Base-by-base conservation (phyloP, 148 eudicot species). In the Limonium bicolor region DNA sequence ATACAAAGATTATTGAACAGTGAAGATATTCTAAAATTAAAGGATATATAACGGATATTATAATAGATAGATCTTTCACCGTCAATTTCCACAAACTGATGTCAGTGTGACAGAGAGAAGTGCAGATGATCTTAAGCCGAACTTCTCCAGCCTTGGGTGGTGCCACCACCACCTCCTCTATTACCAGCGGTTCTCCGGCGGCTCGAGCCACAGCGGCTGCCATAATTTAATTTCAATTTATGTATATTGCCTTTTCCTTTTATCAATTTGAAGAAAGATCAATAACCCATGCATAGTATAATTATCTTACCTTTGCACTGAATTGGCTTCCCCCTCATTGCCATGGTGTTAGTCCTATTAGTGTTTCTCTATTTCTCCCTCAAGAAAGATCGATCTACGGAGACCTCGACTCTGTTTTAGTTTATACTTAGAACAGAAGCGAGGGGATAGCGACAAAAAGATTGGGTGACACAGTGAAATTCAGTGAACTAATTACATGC, bases 151-250 rank as follows among this genome's bases (percentile, higher is more conserved):
- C 58, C 42, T 50, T 61, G 6, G 74, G 79, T 6, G 79, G 71
- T 14, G 68, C 71, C 50, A 73, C 79, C 39, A 64, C 53, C 32
- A 68, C 60, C 27, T 73, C 66, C 53, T 73, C 74, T 2, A 73
- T 69, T 46, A 73, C 61, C 58, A 73, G 55, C 20, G 74, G 63
- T 32, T 73, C 47, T 20, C 74, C 71, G 1, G 74, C 68, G 19
- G 51, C 67, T 46, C 79, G 61, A 37, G 68, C 71, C 23, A 73
- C 63, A 3, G 74, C 74, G 44, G 79, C 74, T 73, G 64, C 60
- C 46, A 9, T 21, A 21, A 39, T 17, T 8, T 27, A 13, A 24
- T 0, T n/a, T 26, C 25, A 3, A 23, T 7, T 17, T 9, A 3
- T 8, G 17, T 6, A 16, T 10, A 41, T 30, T 12, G 12, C 12